Conservation (phyloP, 2,329 filamentous ascomycete genomes). For the Fusarium mexicanum region DNA sequence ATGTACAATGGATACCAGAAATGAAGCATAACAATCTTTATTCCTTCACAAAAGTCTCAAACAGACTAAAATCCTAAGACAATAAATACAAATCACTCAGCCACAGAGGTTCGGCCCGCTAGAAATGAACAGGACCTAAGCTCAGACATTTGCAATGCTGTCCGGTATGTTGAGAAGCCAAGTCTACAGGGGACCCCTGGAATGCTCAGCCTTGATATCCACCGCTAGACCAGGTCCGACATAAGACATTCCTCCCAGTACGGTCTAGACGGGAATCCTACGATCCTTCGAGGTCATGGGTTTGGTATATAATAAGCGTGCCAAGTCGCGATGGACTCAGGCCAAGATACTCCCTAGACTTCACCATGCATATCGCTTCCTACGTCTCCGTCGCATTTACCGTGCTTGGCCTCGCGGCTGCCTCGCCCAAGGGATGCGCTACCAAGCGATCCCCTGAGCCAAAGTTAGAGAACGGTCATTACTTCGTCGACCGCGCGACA, state of each 20-base stretch:
- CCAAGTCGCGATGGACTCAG: not conserved
- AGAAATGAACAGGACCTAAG: not conserved
- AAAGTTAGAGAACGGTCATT: slow-evolving; percentile 28
- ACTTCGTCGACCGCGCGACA: slow-evolving; percentile 31
- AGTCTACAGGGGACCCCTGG: not conserved
- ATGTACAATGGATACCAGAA: not conserved
- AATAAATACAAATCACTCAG: not conserved
- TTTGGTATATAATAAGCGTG: slow-evolving; percentile 1
- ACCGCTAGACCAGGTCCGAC: slow-evolving; percentile 10
- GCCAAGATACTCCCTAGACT: not conserved
- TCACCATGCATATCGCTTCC: slow-evolving; percentile 29
- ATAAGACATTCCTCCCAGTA: slow-evolving; percentile 20
- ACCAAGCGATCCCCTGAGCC: slow-evolving; percentile 33
- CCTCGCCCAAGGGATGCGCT: slow-evolving; percentile 2
- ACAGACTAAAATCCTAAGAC: not conserved
- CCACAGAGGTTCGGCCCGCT: not conserved
- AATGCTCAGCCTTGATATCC: slow-evolving; percentile 13
- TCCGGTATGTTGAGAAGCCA: slow-evolving; percentile 9
- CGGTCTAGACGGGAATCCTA: slow-evolving; percentile 20
- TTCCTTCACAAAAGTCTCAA: not conserved
- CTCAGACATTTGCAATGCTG: not conserved
- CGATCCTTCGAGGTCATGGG: not conserved
- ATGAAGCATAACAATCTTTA: not conserved
- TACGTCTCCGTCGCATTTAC: slow-evolving; percentile 25
- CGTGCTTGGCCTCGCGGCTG: slow-evolving; percentile 20